Conservation (phyloP, 1,284 basidiomycete genomes). For the Quambalaria eucalypti region DNA sequence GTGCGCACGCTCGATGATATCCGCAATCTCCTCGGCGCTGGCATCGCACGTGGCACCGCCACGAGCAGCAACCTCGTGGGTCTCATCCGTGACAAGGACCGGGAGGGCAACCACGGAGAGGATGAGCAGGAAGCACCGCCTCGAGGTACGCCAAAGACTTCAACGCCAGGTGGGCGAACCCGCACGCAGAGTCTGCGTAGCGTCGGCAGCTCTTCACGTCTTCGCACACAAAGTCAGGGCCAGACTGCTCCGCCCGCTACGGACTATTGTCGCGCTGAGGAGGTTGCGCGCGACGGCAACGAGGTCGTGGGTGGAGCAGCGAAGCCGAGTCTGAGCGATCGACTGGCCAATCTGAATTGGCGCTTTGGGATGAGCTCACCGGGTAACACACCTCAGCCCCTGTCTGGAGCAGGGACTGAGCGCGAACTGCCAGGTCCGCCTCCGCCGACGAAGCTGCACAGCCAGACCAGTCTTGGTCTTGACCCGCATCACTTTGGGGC, state of each 20-base stretch:
- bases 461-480: neutral
- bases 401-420: no score
- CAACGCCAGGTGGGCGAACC: no score
- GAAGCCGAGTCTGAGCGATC: slow-evolving; percentile 7
- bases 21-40: slow-evolving; percentile 18
- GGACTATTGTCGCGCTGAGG: no score
- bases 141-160: no score
- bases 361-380: slow-evolving; percentile 49
- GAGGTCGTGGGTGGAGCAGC: no score
- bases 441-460: slow-evolving; percentile 36
- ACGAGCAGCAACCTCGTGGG: neutral
- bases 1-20: slow-evolving; percentile 13
- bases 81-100: neutral
- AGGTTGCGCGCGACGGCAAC: no score
- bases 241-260: no score
- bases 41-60: neutral
- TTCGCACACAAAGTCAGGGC: no score
- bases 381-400: neutral
- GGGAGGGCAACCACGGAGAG: neutral
- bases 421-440: slow-evolving; percentile 57
- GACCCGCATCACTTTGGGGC: neutral
- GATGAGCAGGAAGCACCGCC: no score
- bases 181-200: no score
- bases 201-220: no score
- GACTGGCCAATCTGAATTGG: slow-evolving; percentile 51